phyloP scores from a whole-genome alignment of 2,329 filamentous ascomycete species.

The Hymenotorrendiella dingleyae region DNA sequence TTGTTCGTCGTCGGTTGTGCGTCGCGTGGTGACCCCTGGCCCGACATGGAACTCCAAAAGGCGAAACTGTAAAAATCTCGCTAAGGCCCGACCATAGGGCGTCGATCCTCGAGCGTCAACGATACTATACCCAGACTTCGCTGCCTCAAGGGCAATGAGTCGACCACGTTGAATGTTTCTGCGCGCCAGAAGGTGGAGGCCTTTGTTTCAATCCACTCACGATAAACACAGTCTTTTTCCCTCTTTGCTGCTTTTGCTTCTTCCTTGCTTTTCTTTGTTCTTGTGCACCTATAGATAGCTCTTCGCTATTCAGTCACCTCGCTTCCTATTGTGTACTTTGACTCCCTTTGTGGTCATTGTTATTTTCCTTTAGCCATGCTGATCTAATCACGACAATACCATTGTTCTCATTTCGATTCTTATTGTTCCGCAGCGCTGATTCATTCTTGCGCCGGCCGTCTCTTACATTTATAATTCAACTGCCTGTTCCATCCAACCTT shows the following conservation, averaged over 20 bases:
- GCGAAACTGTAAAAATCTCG: conserved; percentile 15
- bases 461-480: conserved; percentile 3
- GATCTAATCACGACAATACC: conserved; percentile 13
- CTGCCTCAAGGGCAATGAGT: too few relatives aligned
- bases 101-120: conserved; percentile 11
- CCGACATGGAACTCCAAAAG: conserved; percentile 3
- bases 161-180: conserved; percentile 8
- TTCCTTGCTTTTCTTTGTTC: conserved; percentile 4
- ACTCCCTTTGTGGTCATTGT: conserved; percentile 9
- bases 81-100: conserved; percentile 20
- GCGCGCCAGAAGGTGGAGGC: conserved; percentile 3
- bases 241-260: not conserved
- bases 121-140: too few relatives aligned
- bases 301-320: conserved; percentile 10
- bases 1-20: conserved; percentile 10
- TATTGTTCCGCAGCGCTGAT: conserved; percentile 12
- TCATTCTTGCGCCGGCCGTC: conserved; percentile 10
- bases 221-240: conserved; percentile 7
- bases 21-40: conserved; percentile 7
- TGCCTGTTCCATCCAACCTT: not conserved
- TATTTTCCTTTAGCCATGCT: conserved; percentile 6
- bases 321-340: conserved; percentile 19
- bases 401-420: conserved; percentile 15
- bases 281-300: too few relatives aligned
- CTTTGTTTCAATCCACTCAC: conserved; percentile 17